A percentile compares a stretch with the other conserved stretches of the same genome.
phyloP scores from a whole-genome alignment of 768 basidiomycete genomes.

The Termitomyces sp. region DNA sequence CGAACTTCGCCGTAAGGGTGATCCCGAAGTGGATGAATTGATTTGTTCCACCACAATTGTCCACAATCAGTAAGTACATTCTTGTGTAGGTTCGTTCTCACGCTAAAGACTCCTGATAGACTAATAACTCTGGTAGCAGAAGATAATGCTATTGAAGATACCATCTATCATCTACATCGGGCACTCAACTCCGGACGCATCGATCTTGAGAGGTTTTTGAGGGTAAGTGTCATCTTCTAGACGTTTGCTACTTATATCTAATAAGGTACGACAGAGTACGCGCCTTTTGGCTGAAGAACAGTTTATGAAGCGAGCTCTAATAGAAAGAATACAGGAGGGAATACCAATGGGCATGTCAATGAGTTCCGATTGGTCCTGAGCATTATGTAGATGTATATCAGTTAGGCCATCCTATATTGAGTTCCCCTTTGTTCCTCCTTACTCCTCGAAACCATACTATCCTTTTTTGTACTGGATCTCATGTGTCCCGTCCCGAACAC shows the following conservation, averaged over 20 bases:
- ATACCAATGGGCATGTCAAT: constrained; percentile 45
- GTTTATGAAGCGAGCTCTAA: constrained; percentile 92
- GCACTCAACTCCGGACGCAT: constrained; percentile 88
- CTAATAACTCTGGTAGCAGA: constrained; percentile 97
- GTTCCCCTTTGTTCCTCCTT: constrained; percentile 13
- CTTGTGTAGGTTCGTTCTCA: constrained; percentile 5
- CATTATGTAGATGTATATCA: neutral
- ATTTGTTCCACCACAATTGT: constrained; percentile 95
- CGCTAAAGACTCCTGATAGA: constrained; percentile 33
- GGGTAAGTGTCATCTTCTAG: constrained; percentile 46
- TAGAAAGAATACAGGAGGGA: constrained; percentile 79
- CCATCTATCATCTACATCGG: constrained; percentile 93
- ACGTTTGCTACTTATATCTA: constrained; percentile 7
- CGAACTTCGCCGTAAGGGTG: constrained; percentile 78
- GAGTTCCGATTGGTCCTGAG: constrained; percentile 34
- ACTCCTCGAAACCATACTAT: constrained; percentile 31
- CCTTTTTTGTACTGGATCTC: constrained; percentile 27
- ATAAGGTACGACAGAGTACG: constrained; percentile 49
- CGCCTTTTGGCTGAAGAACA: constrained; percentile 91
- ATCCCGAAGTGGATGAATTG: constrained; percentile 94
- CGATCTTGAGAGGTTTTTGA: constrained; percentile 91
- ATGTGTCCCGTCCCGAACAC: neutral
- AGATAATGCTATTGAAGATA: constrained; percentile 97
- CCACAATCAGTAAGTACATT: constrained; percentile 79
- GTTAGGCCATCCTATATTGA: neutral